Base-by-base conservation (phyloP, 2,329 filamentous ascomycete species). In the Emergomyces africanus region DNA sequence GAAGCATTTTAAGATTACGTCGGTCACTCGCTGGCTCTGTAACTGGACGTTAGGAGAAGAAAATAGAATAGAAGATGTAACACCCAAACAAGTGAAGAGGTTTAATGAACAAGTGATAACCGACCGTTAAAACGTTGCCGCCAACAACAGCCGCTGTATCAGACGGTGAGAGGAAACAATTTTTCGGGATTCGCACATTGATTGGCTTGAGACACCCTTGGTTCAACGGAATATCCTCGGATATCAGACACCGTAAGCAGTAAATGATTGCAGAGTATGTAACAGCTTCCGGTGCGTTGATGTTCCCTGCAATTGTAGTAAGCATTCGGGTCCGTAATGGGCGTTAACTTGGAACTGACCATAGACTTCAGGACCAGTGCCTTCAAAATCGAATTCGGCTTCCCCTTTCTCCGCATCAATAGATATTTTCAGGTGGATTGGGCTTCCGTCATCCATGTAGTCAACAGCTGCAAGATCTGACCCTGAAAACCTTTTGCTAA, bases 251-350 rank as follows among this genome's bases (percentile, higher is more conserved):
- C 59, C 88, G 84, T 9, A 92, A 77, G 65, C 84, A 88, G 77
- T 92, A 92, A 66, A 91, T 91, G 66, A 91, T 90, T 54, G 87
- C 88, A 41, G 82, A 87, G 72, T 87, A 88, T 0, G 87, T 90
- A 53, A 91, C 85, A 2, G 88, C 88, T 72, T 88, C 81, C 0
- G 88, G 88, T 0, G 88, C 87, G 66, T 91, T 91, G 67, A 85
- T 83, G 65, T 90, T 90, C 58, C 78, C 80, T 78, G 23, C 18
- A 14, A 42, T 39, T 25, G 5, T 30, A 42, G 20, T 55, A 44
- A 55, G 39, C 39, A 55, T 30, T 25, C 23, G 2, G 12, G 9
- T 15, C 44, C 5, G 15, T 25, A 25, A 25, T 20, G 10, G 44
- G 3, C 20, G 25, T 15, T 46, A 46, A 5, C 44, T 25, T 25